Base-by-base conservation (phyloP, 768 basidiomycete genomes). In the Calocera viscosa region DNA sequence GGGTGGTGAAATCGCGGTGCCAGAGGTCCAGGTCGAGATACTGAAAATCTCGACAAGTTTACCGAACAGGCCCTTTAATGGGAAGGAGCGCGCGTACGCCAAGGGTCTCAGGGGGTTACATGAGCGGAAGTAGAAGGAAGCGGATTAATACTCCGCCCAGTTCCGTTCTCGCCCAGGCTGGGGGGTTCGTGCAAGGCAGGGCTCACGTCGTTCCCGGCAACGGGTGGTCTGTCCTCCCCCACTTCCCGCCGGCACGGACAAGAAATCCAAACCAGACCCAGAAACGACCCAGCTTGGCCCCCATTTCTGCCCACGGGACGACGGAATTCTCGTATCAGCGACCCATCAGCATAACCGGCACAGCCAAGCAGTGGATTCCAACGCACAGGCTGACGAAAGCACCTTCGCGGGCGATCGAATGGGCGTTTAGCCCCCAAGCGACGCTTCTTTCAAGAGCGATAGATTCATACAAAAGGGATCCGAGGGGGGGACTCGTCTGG, bases 391-490 rank as follows among this genome's bases (percentile, higher is more conserved):
- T 60, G 24, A 60, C 53, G 14, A 60, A 60, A 10, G 14, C 53
- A 60, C 2, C 53, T 60, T 60, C 53, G 53, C 30, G 53, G 53
- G 53, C 53, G 53, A 60, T 26, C 30, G 16, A 26, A 60, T 32
- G 53, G 26, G 53, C 53, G 53, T 60, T 32, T 28, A 60, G 43
- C 7, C 24, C 43, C 16, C 53, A 60, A 32, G 14, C 53, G 53
- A 60, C 5, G 53, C 26, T 26, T 60, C 30, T n/a, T n/a, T 26
- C 11, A 22, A 60, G 26, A 14, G 53, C 11, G 53, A 60, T 12
- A 32, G 53, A 60, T 60, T 60, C 53, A 60, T 60, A 60, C 53
- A 60, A 60, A 60, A 60, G 53, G 53, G 53, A 32, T 32, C 53
- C 53, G 14, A 28, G 26, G 26, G 10, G 26, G 53, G 24, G n/a